Conservation (phyloP, 495 filamentous ascomycete genomes). For the Penicillium canescens region DNA sequence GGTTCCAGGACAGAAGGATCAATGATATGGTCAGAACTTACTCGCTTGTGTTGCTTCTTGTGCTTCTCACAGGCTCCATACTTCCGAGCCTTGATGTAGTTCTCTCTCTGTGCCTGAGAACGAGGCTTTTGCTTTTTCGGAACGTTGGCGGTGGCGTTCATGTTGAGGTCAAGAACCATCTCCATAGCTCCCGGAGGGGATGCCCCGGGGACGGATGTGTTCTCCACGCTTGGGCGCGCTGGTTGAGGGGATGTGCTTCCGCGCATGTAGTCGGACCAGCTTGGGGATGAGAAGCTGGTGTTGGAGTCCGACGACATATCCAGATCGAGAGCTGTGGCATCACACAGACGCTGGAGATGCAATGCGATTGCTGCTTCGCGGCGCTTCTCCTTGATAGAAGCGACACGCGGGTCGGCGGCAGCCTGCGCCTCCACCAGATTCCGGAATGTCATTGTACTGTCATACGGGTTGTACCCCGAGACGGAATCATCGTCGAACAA, state of each 20-base stretch:
- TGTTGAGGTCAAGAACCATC: slow-evolving; percentile 49
- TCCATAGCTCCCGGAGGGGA: slow-evolving; percentile 32
- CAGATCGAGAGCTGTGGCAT: slow-evolving; percentile 29
- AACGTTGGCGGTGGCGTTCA: slow-evolving; percentile 44
- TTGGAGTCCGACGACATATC: slow-evolving; percentile 35
- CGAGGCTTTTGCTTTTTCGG: slow-evolving; percentile 49
- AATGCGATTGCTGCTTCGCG: slow-evolving; percentile 45
- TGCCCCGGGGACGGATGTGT: slow-evolving; percentile 11
- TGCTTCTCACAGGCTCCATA: slow-evolving; percentile 50
- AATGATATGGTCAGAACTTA: slow-evolving; percentile 21
- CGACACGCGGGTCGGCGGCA: slow-evolving; percentile 30
- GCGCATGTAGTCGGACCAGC: slow-evolving; percentile 35
- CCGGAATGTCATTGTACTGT: slow-evolving; percentile 28
- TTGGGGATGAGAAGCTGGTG: slow-evolving; percentile 39
- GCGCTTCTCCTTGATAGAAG: slow-evolving; percentile 46
- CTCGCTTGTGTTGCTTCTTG: slow-evolving; percentile 49
- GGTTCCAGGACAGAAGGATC: not conserved
- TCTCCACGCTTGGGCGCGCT: slow-evolving; percentile 19
- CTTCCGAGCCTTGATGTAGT: slow-evolving; percentile 49
- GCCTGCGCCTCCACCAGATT: slow-evolving; percentile 44
- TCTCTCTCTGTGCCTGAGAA: slow-evolving; percentile 47
- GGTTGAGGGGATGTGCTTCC: slow-evolving; percentile 27
- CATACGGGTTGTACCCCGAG: slow-evolving; percentile 22
- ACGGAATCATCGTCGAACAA: slow-evolving; percentile 28
- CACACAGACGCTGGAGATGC: slow-evolving; percentile 41